A percentile compares a stretch with the other conserved stretches of the same genome.
These are phyloP conservation scores for Amylostereum chailletii DNA, from an alignment of 1,284 basidiomycete genomes.

Conservation along the genomic window DNA sequence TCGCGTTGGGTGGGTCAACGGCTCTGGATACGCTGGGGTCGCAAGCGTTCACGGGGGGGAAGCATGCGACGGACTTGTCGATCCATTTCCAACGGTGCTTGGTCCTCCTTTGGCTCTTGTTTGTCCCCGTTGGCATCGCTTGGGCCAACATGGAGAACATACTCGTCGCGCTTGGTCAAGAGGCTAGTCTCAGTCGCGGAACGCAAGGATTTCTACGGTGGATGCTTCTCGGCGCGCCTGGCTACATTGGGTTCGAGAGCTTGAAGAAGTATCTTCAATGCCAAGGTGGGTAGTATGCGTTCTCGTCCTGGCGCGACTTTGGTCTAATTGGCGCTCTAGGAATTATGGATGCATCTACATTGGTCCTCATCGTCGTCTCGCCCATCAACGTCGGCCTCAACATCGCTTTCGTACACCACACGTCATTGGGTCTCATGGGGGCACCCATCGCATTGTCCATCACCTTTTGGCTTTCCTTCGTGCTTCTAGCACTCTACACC, in stretches of 20 bases:
- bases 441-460: constrained; percentile 58
- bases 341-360: constrained; percentile 65
- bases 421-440: constrained; percentile 51
- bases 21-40: constrained; percentile 72
- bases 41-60: constrained; percentile 61
- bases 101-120: constrained; percentile 50
- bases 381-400: constrained; percentile 60
- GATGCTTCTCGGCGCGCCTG: constrained; percentile 56
- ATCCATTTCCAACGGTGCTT: constrained; percentile 64
- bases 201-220: constrained; percentile 59
- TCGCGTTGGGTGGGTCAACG: constrained; percentile 70
- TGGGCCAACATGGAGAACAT: constrained; percentile 58
- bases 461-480: constrained; percentile 63
- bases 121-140: constrained; percentile 49
- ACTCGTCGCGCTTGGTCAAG: constrained; percentile 56
- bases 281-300: constrained; percentile 41
- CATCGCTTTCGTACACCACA: constrained; percentile 50
- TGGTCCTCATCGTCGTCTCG: constrained; percentile 47
- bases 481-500: constrained; percentile 40
- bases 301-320: background rate
- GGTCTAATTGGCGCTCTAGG: constrained; percentile 29
- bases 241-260: constrained; percentile 68
- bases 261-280: constrained; percentile 75
- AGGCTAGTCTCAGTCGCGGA: constrained; percentile 40
- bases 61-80: constrained; percentile 48